Base-by-base conservation (phyloP, 1,284 basidiomycete species). In the Melampsora americana region DNA sequence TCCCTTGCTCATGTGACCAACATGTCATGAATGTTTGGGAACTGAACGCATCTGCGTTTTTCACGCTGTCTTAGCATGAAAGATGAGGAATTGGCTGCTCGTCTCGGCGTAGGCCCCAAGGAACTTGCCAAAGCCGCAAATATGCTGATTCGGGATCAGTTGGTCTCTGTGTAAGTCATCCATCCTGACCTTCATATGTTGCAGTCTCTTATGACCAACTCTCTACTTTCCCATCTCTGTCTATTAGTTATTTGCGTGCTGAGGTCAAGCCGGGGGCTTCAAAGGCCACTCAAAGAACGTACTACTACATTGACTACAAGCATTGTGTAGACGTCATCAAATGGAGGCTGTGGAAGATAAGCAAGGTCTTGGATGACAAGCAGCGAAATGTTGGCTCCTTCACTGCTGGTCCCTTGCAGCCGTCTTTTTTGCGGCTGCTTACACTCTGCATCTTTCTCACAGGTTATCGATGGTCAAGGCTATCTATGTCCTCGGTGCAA, bases 321-420 rank as follows among this genome's bases (percentile, higher is more conserved):
- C 88, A 90, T 81, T 95, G 97, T 81, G 93, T 93, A 84, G 94
- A 99, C 82, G 93, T 98, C 66, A 92, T 95, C 82, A 97, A 98
- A 84, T 99, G 95, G 92, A 87, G 94, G 48, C 89, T 99, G 77
- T 92, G 93, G n/a, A 91, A 92, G 82, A 96, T 99, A 90, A 88
- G 91, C 78, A 87, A 90, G 78, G 88, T 89, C 75, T 94, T 99
- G 79, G 95, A 99, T 77, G 89, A 90, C 59, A 89, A 89, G 75
- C 85, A 94, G 78, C 89, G 91, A 79, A 92, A 94, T 83, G 73
- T 76, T 61, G 23, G 73, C 65, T 39, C 6, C 44, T 67, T 48
- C 11, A 18, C 53, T 59, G 53, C 53, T 59, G 4, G 53, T 30
- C n/a, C n/a, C 53, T 26, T 59, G 53, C 53, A 59, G 53, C 53